phyloP scores from a whole-genome alignment of 768 basidiomycete species.

The Hortiboletus flavorubellus region DNA sequence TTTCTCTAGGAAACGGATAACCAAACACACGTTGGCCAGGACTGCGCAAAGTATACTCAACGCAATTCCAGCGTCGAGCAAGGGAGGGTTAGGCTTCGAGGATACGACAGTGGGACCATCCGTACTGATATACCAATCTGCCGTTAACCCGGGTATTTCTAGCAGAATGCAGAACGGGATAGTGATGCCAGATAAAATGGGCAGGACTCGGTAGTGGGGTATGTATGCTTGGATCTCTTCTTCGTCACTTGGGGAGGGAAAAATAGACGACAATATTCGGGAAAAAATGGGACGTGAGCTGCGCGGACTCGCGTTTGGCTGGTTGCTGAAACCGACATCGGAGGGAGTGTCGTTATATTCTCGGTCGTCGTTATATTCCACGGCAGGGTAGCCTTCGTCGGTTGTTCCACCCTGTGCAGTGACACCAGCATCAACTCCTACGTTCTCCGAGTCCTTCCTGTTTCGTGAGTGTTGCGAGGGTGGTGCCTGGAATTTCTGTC shows the following conservation, averaged over 20 bases:
- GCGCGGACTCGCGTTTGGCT: not conserved
- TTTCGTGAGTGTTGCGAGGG: not conserved
- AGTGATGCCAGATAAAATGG: slow-evolving; percentile 63
- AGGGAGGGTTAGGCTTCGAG: slow-evolving; percentile 46
- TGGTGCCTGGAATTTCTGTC: not conserved
- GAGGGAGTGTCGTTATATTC: slow-evolving; percentile 2
- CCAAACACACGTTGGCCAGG: slow-evolving; percentile 63
- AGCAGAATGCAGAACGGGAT: slow-evolving; percentile 80
- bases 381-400: not conserved
- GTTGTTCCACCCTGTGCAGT: not conserved
- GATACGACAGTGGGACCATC: slow-evolving; percentile 40
- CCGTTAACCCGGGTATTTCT: slow-evolving; percentile 77
- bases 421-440: not conserved
- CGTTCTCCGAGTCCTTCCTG: not conserved
- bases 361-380: not conserved
- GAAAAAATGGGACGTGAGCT: slow-evolving; percentile 4
- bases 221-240: slow-evolving; percentile 35
- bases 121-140: slow-evolving; percentile 68
- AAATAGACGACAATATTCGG: slow-evolving; percentile 5
- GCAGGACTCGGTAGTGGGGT: slow-evolving; percentile 60
- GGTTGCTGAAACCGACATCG: not conserved
- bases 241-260: slow-evolving; percentile 21
- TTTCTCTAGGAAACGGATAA: slow-evolving; percentile 71
- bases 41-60: slow-evolving; percentile 68
- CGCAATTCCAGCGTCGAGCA: slow-evolving; percentile 57